A percentile compares a stretch with the other conserved stretches of the same genome.
phyloP scores from a whole-genome alignment of 176 grass and related monocot species.

The Ananas comosus region DNA sequence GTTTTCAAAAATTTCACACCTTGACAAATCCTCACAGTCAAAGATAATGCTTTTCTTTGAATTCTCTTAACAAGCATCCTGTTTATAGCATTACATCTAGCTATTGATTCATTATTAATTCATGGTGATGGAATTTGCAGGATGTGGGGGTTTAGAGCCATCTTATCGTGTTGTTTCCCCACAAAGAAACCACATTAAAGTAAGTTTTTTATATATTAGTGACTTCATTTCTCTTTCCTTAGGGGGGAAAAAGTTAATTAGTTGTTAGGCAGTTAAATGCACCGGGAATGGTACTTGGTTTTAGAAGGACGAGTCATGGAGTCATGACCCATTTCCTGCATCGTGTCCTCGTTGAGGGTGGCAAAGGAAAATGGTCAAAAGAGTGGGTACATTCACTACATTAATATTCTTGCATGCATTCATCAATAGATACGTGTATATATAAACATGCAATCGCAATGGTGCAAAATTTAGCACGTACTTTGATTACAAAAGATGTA shows the following conservation, averaged over 20 bases:
- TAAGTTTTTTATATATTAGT: neutral
- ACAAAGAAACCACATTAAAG: constrained; percentile 5
- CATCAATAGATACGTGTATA: too few species aligned
- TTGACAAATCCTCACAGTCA: neutral
- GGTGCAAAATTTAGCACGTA: neutral
- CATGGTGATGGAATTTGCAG: constrained; percentile 5
- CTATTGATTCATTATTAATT: neutral
- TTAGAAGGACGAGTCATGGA: neutral
- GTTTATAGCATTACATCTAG: neutral
- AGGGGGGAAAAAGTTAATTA: neutral
- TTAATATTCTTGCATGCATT: neutral
- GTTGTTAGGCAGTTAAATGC: constrained; percentile 4
- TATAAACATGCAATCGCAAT: too few species aligned
- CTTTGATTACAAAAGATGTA: neutral
- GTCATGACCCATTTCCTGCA: constrained; percentile 6
- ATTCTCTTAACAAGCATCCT: neutral
- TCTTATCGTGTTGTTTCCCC: neutral
- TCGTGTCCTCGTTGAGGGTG: constrained; percentile 1
- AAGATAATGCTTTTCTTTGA: constrained; percentile 14
- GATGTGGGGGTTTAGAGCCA: neutral
- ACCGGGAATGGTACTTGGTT: neutral
- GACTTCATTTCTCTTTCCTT: neutral
- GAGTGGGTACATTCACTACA: neutral
- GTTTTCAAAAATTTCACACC: constrained; percentile 3
- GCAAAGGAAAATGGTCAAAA: constrained; percentile 2